Evolutionary conservation across 768 basidiomycete species (phyloP), one percentile per base, ranked within the genome.

Genomic region (Trametes coccinea): DNA sequence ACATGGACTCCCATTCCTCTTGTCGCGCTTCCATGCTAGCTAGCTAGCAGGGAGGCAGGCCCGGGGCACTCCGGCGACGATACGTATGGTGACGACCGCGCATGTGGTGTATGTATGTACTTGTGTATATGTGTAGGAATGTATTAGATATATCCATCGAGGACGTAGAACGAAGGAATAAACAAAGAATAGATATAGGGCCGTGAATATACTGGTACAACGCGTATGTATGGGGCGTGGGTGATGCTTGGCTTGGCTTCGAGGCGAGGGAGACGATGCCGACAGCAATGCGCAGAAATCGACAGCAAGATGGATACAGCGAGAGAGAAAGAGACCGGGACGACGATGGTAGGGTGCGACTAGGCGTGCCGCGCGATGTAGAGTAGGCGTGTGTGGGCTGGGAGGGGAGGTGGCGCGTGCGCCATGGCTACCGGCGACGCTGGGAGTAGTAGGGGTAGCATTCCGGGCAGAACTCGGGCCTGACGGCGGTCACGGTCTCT

Each of bases 401-500:
- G 6, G 31, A 14, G 45, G 45, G 5, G 11, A n/a, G 31, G 16
- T 55, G 34, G 34, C 34, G 34, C 34, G 34, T 5, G 34, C 34
- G 34, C 34, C 6, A 37, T 37, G 6, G 59, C 62, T 66, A 66
- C 55, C 60, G 66, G 51, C 61, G 56, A 40, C 58, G 53, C 54
- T 66, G 66, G 59, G 48, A 44, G 64, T 59, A 76, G 68, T 67
- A 72, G 45, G 72, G 69, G 53, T 65, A 64, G 62, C 75, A 76
- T 45, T 69, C 62, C 46, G 67, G 60, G 65, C 75, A 76, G 54
- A 73, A 76, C 0, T 82, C 83, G 57, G 74, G 70, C 2, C 81
- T 85, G 49, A 74, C 73, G 27, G 73, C 67, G 0, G 82, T 83
- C 60, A 89, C 78, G 3, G 77, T 84, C 72, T 93, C 89, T 56